Base-by-base conservation (phyloP, 495 filamentous ascomycete genomes). In the Peziza echinospora region DNA sequence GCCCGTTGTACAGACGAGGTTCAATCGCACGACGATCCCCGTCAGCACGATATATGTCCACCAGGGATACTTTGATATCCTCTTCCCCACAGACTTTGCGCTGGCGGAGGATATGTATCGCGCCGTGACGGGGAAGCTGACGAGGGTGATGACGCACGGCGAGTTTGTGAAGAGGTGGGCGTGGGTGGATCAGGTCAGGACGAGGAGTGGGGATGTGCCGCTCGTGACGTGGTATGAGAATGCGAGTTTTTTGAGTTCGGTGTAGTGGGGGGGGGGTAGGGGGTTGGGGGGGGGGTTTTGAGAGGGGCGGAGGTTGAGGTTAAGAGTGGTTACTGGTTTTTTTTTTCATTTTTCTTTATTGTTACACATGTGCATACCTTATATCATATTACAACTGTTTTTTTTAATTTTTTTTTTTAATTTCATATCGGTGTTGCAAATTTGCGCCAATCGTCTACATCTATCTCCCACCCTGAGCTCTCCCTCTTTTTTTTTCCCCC, bases 31-130 rank as follows among this genome's bases (percentile, higher is more conserved):
- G 37, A 93, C 78, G 10, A 80, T 99, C 17, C 82, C 87, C 11
- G 89, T 99, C 9, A 67, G 75, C 3, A 96, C 91, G 10, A 86
- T 87, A 26, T 77, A 89, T 64, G 89, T 94, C 16, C 84, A 93
- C 52, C 91, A 99, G 66, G 91, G 89, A 10, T 93, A 92, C 63
- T 99, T 99, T 54, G 91, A 96, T 62, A 94, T 99, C 60, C 75
- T 99, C 56, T 99, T 99, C 64, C 89, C 89, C 0, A 96, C 87
- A 10, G 77, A 99, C 59, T 99, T 96, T 62, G 68, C 72, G 26
- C 76, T 85, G 30, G 71, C 86, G 60, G 82, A 94, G 60, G 76
- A 80, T 53, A 73, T 94, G 50, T 97, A 97, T 64, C 74, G 79
- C 44, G 85, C 84, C 24, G 68, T 94, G 47, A 97, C 89, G 0